A percentile compares a stretch with the other conserved stretches of the same genome.
These are phyloP conservation scores for Chloris gayana DNA, from an alignment of 176 grass and related monocot genomes.

Conservation along the genomic window DNA sequence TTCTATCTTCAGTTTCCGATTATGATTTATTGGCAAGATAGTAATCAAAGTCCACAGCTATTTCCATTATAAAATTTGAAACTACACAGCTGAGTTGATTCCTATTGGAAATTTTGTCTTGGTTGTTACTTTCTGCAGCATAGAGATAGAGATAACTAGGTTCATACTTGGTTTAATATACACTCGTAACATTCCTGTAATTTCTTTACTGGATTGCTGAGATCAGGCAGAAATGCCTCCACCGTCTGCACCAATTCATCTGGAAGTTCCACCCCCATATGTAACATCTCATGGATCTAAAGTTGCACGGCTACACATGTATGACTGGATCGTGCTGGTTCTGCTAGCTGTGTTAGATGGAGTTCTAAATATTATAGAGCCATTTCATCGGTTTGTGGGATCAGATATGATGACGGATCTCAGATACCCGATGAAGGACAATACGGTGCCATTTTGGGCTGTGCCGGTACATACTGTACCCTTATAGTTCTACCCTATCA, in stretches of 20 bases:
- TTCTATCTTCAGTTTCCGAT: not conserved
- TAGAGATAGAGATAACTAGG: not conserved
- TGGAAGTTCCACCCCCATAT: slow-evolving; percentile 35
- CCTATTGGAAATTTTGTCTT: not conserved
- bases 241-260: slow-evolving; percentile 25
- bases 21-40: not conserved
- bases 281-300: slow-evolving; percentile 64
- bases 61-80: not conserved
- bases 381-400: slow-evolving; percentile 82
- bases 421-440: slow-evolving; percentile 76
- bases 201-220: not conserved
- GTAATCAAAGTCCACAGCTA: not conserved
- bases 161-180: slow-evolving; percentile 8
- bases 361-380: slow-evolving; percentile 80
- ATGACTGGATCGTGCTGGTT: slow-evolving; percentile 76
- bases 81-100: not conserved
- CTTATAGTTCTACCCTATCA: slow-evolving; percentile 19
- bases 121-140: not conserved
- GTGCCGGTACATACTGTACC: slow-evolving; percentile 59
- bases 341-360: slow-evolving; percentile 58
- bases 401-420: slow-evolving; percentile 80
- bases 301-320: slow-evolving; percentile 60
- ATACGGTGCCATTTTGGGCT: slow-evolving; percentile 87
- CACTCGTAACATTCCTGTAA: not conserved
- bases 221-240: slow-evolving; percentile 35